Percentiles rank a stretch among this genome's conserved stretches.
Evolutionary conservation across 75 land plant genomes (phyloP).

Genomic region (Selaginella tamariscina): DNA sequence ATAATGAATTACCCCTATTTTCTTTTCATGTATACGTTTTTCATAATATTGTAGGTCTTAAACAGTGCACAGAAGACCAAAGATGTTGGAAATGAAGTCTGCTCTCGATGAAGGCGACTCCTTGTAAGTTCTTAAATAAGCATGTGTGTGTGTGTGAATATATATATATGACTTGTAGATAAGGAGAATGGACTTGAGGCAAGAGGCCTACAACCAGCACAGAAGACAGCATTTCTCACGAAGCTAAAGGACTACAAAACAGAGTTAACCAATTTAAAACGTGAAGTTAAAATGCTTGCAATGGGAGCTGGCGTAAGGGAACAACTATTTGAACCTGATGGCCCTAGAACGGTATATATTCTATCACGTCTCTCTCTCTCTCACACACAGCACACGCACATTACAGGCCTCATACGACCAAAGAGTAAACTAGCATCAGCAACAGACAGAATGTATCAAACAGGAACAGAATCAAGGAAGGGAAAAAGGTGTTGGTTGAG

Average conservation of each 20-base stretch:
- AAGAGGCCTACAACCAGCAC: neutral
- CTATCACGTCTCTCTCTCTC: neutral
- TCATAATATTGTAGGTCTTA: too few relatives aligned
- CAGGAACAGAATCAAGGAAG: neutral
- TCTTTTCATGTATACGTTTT: too few relatives aligned
- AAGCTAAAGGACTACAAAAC: neutral
- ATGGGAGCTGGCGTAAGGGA: neutral
- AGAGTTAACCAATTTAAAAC: neutral
- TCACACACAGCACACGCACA: neutral
- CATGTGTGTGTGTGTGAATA: neutral
- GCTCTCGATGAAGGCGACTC: constrained; percentile 6
- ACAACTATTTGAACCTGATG: neutral
- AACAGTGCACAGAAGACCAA: neutral
- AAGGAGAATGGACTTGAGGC: constrained; percentile 5
- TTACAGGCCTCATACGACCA: neutral
- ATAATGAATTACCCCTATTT: too few relatives aligned
- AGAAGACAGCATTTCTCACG: neutral
- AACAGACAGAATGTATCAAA: neutral
- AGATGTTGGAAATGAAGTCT: neutral
- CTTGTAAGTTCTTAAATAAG: neutral
- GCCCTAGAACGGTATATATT: neutral
- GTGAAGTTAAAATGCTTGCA: neutral
- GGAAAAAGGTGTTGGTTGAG: neutral
- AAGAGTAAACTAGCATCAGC: neutral
- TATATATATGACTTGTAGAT: neutral